phyloP scores from a whole-genome alignment of 805 yeast species.

The Wickerhamiella shivajii region DNA sequence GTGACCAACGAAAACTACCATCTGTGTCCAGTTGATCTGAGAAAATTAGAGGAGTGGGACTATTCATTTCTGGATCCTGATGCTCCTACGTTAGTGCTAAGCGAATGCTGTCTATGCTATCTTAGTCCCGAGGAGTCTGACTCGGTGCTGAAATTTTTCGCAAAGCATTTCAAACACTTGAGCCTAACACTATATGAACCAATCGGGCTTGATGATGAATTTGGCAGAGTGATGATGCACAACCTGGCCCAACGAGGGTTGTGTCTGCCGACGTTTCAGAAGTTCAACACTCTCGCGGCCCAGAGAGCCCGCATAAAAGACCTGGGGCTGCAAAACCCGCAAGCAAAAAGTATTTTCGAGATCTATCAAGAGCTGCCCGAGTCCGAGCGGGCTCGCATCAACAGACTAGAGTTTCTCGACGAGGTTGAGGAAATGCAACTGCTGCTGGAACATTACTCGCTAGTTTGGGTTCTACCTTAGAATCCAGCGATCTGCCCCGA shows the following conservation, averaged over 20 bases:
- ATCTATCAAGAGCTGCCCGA: slow-evolving; percentile 23
- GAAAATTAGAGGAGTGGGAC: slow-evolving; percentile 22
- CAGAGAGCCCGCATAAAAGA: slow-evolving; percentile 28
- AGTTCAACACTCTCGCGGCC: slow-evolving; percentile 33
- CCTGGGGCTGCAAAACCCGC: slow-evolving; percentile 20
- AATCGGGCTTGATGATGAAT: slow-evolving; percentile 42
- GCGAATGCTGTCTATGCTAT: slow-evolving; percentile 71
- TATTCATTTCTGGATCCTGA: slow-evolving; percentile 16
- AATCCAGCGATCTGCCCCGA: slow-evolving; percentile 5
- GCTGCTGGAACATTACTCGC: slow-evolving; percentile 46
- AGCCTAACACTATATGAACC: slow-evolving; percentile 52
- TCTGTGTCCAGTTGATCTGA: slow-evolving; percentile 41
- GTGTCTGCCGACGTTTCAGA: slow-evolving; percentile 40
- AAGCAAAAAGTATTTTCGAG: slow-evolving; percentile 33
- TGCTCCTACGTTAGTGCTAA: slow-evolving; percentile 48
- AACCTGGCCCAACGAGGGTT: slow-evolving; percentile 51
- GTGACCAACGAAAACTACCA: slow-evolving; percentile 34
- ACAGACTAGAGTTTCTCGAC: slow-evolving; percentile 49
- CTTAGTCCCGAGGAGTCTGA: slow-evolving; percentile 37
- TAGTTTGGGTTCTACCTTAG: slow-evolving; percentile 24
- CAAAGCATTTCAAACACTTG: slow-evolving; percentile 19
- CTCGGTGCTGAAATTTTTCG: slow-evolving; percentile 33
- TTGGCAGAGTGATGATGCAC: slow-evolving; percentile 53
- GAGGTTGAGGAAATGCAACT: slow-evolving; percentile 59
- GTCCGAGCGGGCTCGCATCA: slow-evolving; percentile 32